Conservation (phyloP, 805 yeast species). For the Lipomyces anomalus region DNA sequence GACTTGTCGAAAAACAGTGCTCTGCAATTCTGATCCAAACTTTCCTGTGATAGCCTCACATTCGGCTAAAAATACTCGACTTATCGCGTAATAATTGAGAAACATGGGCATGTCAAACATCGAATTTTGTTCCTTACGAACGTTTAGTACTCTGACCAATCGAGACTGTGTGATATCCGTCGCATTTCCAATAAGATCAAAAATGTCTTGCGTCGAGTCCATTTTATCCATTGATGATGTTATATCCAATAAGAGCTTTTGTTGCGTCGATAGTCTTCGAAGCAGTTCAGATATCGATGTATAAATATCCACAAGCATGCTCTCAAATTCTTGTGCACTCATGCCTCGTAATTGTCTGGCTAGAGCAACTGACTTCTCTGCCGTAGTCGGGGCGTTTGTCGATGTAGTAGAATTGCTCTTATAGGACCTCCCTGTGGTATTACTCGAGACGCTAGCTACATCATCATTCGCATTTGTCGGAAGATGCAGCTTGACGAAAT, state of each 20-base stretch:
- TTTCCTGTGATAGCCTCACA: constrained; percentile 79
- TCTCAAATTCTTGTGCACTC: constrained; percentile 70
- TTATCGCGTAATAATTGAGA: constrained; percentile 57
- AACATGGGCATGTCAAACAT: constrained; percentile 55
- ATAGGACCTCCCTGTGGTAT: constrained; percentile 21
- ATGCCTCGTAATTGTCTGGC: constrained; percentile 53
- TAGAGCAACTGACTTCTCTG: constrained; percentile 38
- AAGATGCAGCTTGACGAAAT: constrained; percentile 57
- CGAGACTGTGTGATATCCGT: constrained; percentile 70
- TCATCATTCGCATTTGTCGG: constrained; percentile 45
- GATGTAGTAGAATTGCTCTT: not conserved
- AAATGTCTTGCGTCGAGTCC: constrained; percentile 32
- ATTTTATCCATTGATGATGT: constrained; percentile 44
- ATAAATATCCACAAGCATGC: constrained; percentile 57
- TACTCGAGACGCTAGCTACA: constrained; percentile 28
- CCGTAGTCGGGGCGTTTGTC: constrained; percentile 23
- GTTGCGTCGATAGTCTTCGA: constrained; percentile 69
- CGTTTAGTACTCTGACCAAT: constrained; percentile 69
- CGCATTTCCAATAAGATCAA: constrained; percentile 38
- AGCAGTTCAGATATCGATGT: constrained; percentile 64
- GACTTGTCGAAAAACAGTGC: constrained; percentile 60
- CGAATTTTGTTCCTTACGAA: constrained; percentile 66
- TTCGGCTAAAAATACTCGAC: constrained; percentile 66
- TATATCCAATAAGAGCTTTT: constrained; percentile 68
- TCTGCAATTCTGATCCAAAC: constrained; percentile 55